phyloP scores from a whole-genome alignment of 371 early-diverging fungal genomes.

The Mortierella sp. region DNA sequence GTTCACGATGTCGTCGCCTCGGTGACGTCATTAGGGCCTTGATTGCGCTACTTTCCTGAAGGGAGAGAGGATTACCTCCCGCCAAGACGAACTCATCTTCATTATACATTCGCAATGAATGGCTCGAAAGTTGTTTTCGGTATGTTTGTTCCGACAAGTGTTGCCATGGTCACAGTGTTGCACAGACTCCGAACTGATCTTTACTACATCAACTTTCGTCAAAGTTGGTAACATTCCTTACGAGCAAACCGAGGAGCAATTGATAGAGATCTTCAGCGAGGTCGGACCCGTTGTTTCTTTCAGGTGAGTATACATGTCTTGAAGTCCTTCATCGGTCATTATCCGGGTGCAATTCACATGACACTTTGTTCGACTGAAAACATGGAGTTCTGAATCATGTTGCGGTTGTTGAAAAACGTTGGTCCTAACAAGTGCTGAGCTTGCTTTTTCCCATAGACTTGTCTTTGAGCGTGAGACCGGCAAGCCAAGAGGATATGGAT shows the following conservation, averaged over 20 bases:
- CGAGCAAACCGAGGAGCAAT: slow-evolving; percentile 90
- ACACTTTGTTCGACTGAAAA: too few relatives aligned
- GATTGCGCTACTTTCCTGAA: too few relatives aligned
- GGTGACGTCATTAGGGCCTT: background rate
- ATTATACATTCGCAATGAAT: slow-evolving; percentile 11
- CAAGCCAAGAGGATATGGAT: slow-evolving; percentile 92
- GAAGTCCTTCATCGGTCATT: too few relatives aligned
- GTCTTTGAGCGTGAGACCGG: slow-evolving; percentile 91
- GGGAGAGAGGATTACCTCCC: too few relatives aligned
- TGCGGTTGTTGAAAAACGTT: too few relatives aligned
- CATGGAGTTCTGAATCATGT: too few relatives aligned
- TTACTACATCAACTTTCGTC: slow-evolving; percentile 5
- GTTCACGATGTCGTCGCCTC: too few relatives aligned
- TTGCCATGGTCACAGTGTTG: slow-evolving; percentile 4
- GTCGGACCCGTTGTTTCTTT: slow-evolving; percentile 88
- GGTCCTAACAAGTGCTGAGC: too few relatives aligned
- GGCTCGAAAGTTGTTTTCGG: slow-evolving; percentile 66
- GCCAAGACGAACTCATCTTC: background rate
- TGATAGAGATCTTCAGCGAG: slow-evolving; percentile 89
- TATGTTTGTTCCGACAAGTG: slow-evolving; percentile 29
- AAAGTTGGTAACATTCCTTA: slow-evolving; percentile 87
- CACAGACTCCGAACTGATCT: background rate
- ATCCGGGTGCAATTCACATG: too few relatives aligned
- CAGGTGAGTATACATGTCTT: slow-evolving; percentile 56
- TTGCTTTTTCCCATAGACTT: slow-evolving; percentile 61